These are phyloP conservation scores for Ambrosiella xylebori DNA, from an alignment of 2,329 filamentous ascomycete species.

Conservation along the genomic window DNA sequence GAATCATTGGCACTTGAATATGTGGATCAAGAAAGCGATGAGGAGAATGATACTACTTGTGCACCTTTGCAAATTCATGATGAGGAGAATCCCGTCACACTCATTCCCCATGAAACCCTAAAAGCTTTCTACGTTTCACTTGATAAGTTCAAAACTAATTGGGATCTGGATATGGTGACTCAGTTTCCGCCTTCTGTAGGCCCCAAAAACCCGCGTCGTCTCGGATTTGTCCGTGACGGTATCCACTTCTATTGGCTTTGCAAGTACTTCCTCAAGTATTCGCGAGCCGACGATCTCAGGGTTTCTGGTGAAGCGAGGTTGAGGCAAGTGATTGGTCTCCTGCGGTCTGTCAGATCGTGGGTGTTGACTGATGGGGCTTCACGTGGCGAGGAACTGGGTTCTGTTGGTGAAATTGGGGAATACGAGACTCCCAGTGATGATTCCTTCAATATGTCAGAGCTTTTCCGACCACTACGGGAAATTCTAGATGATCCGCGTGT, in stretches of 20 bases:
- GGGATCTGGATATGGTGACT: conserved; percentile 51
- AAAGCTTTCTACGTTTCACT: conserved; percentile 38
- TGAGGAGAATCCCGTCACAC: conserved; percentile 19
- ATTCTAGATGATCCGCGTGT: conserved; percentile 27
- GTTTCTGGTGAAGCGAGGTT: conserved; percentile 42
- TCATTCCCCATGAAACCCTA: conserved; percentile 29
- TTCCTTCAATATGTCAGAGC: conserved; percentile 52
- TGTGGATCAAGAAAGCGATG: background rate
- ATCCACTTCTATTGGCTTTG: conserved; percentile 60
- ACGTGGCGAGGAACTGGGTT: conserved; percentile 50
- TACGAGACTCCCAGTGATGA: conserved; percentile 46
- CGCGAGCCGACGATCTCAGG: conserved; percentile 33
- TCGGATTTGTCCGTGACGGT: conserved; percentile 54
- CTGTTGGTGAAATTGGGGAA: conserved; percentile 50
- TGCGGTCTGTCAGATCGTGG: conserved; percentile 43
- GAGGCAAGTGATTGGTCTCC: conserved; percentile 38
- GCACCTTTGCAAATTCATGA: background rate
- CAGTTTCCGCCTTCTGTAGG: conserved; percentile 41
- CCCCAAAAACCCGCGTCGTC: conserved; percentile 36
- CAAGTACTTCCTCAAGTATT: conserved; percentile 45
- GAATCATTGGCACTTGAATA: conserved; percentile 27
- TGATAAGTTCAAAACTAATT: conserved; percentile 54
- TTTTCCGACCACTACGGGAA: conserved; percentile 45
- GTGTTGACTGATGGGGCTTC: conserved; percentile 45
- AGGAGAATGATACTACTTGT: conserved; percentile 23